These are phyloP conservation scores for Rhododendron griersonianum DNA, from an alignment of 148 eudicot species.

Conservation along the genomic window DNA sequence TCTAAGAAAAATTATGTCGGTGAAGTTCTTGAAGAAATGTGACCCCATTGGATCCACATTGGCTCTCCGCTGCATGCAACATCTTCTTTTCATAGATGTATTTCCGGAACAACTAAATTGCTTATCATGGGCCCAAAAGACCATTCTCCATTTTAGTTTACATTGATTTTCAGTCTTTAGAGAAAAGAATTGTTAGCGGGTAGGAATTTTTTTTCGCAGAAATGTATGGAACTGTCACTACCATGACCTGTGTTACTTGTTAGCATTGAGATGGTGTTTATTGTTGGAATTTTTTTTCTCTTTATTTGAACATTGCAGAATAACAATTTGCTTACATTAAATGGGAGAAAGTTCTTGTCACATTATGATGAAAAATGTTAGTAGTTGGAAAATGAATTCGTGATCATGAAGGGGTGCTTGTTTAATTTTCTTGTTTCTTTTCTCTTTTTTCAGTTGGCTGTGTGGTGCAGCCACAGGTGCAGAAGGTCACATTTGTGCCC, in stretches of 20 bases:
- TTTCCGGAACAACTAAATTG: background rate
- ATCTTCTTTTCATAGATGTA: background rate
- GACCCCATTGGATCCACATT: background rate
- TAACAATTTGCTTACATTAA: background rate
- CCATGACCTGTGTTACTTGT: background rate
- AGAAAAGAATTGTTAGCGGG: too few relatives aligned
- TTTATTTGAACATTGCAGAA: background rate
- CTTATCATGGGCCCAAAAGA: background rate
- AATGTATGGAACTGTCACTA: background rate
- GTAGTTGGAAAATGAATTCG: background rate
- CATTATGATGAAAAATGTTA: background rate
- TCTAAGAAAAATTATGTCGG: background rate
- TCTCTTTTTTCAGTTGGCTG: constrained; percentile 51
- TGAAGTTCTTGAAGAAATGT: background rate
- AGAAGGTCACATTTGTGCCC: constrained; percentile 56
- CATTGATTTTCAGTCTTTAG: background rate
- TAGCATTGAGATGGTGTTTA: background rate
- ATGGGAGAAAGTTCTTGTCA: background rate
- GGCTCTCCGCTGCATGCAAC: background rate
- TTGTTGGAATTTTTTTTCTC: background rate
- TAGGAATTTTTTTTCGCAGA: background rate
- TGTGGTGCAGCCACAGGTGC: constrained; percentile 66
- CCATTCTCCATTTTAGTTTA: background rate
- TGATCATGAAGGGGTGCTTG: background rate
- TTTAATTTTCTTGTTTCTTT: background rate